phyloP scores from a whole-genome alignment of 2,329 filamentous ascomycete genomes.

The Penicillium oxalicum region DNA sequence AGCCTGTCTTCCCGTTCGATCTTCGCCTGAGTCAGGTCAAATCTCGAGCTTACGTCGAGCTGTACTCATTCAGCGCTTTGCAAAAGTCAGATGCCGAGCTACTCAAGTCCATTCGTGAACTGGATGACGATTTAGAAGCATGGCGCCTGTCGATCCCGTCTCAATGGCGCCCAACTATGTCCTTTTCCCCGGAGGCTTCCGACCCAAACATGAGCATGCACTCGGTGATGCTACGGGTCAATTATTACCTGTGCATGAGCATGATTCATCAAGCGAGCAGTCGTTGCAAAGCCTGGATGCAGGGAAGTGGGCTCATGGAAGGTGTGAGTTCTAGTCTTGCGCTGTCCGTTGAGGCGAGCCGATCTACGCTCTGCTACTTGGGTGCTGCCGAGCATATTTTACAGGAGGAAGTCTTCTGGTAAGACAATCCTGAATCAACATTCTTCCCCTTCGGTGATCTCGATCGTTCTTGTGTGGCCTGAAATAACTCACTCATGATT shows the following conservation, averaged over 20 bases:
- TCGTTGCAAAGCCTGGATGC: conserved; percentile 43
- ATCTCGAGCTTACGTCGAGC: conserved; percentile 42
- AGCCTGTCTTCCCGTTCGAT: conserved; percentile 43
- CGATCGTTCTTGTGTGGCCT: too few relatives aligned
- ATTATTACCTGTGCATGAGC: conserved; percentile 52
- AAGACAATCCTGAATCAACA: conserved; percentile 12
- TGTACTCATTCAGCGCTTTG: conserved; percentile 47
- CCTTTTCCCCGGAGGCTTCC: conserved; percentile 33
- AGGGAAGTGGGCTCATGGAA: conserved; percentile 34
- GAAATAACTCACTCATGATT: not conserved
- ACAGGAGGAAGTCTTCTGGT: conserved; percentile 48
- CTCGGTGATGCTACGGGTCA: conserved; percentile 46
- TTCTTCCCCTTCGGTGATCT: not conserved
- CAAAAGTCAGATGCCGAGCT: conserved; percentile 52
- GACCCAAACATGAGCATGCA: conserved; percentile 42
- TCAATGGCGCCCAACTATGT: conserved; percentile 45
- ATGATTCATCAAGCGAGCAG: conserved; percentile 53
- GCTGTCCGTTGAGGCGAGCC: conserved; percentile 51
- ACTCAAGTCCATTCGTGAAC: conserved; percentile 49
- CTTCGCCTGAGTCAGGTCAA: conserved; percentile 49
- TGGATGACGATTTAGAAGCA: conserved; percentile 52
- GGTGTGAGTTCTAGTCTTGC: conserved; percentile 50
- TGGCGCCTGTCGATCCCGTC: conserved; percentile 49
- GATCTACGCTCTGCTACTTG: conserved; percentile 50
- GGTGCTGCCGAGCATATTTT: conserved; percentile 40